Conservation (phyloP, 2,329 filamentous ascomycete genomes). For the Didymellaceae sp. region DNA sequence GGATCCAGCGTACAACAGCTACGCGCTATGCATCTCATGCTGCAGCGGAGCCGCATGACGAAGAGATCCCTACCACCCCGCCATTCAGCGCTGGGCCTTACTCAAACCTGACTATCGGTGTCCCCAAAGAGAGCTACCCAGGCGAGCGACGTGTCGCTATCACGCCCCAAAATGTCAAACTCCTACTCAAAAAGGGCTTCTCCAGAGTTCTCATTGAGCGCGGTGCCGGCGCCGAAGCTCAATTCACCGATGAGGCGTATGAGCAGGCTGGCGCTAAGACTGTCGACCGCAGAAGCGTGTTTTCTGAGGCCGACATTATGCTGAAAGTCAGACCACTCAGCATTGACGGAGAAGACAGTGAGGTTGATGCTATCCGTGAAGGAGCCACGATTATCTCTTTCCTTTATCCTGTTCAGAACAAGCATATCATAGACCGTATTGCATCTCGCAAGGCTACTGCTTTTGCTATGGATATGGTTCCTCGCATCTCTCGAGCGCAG, state of each 20-base stretch:
- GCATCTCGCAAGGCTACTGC: conserved; percentile 73
- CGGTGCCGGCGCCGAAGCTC: conserved; percentile 78
- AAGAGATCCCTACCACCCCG: conserved; percentile 44
- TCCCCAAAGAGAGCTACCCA: conserved; percentile 78
- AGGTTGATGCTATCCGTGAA: conserved; percentile 71
- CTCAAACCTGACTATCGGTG: conserved; percentile 74
- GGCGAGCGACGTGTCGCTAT: conserved; percentile 84
- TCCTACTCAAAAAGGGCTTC: conserved; percentile 87
- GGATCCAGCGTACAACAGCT: conserved; percentile 28
- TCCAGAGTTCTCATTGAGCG: conserved; percentile 77
- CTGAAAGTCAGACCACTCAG: conserved; percentile 83
- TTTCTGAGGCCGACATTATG: conserved; percentile 77
- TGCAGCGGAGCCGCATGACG: conserved; percentile 42
- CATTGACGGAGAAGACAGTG: conserved; percentile 62
- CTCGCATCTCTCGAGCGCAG: conserved; percentile 86
- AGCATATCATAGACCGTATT: conserved; percentile 74
- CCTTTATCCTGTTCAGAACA: conserved; percentile 82
- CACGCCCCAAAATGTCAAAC: conserved; percentile 80
- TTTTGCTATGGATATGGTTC: conserved; percentile 94
- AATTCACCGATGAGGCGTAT: conserved; percentile 80
- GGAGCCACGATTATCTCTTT: conserved; percentile 82
- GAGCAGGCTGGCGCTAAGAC: conserved; percentile 78
- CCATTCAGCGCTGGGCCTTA: conserved; percentile 63
- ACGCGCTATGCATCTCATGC: conserved; percentile 43
- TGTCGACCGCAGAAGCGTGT: conserved; percentile 72